Conservation (phyloP, 2,329 filamentous ascomycete species). For the Colletotrichum coccodes region DNA sequence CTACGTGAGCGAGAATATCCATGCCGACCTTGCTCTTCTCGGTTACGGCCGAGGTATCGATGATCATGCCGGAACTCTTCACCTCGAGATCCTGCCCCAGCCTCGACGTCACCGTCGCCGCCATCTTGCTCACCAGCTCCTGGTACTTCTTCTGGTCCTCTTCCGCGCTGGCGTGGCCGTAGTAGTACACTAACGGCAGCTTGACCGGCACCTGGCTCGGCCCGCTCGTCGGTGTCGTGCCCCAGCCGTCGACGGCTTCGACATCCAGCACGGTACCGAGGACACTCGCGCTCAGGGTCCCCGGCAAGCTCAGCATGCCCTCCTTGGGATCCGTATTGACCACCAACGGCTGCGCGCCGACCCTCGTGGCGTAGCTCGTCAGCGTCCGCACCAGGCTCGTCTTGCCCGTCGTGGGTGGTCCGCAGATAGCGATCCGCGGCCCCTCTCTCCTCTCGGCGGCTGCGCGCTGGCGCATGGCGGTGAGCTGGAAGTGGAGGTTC, state of each 20-base stretch:
- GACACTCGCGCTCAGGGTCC: slow-evolving; percentile 86
- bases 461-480: slow-evolving; percentile 74
- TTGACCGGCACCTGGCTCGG: slow-evolving; percentile 91
- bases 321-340: slow-evolving; percentile 88
- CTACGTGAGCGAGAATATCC: slow-evolving; percentile 83
- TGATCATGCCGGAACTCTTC: slow-evolving; percentile 80
- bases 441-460: slow-evolving; percentile 62
- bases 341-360: slow-evolving; percentile 79
- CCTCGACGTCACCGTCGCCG: slow-evolving; percentile 80
- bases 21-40: slow-evolving; percentile 74
- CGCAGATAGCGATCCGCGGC: slow-evolving; percentile 86
- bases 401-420: slow-evolving; percentile 83
- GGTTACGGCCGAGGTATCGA: slow-evolving; percentile 82
- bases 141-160: slow-evolving; percentile 80
- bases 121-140: slow-evolving; percentile 79
- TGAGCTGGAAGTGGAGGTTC: slow-evolving; percentile 89
- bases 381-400: slow-evolving; percentile 82
- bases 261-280: slow-evolving; percentile 90
- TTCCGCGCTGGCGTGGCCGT: slow-evolving; percentile 78
- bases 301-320: slow-evolving; percentile 80
- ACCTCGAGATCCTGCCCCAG: slow-evolving; percentile 80
- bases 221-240: slow-evolving; percentile 88
- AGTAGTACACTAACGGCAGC: slow-evolving; percentile 90
- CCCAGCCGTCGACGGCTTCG: slow-evolving; percentile 83
- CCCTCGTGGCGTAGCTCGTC: slow-evolving; percentile 81